Conservation (phyloP, 371 early-diverging fungal genomes). For the Vairimorpha ceranae region DNA sequence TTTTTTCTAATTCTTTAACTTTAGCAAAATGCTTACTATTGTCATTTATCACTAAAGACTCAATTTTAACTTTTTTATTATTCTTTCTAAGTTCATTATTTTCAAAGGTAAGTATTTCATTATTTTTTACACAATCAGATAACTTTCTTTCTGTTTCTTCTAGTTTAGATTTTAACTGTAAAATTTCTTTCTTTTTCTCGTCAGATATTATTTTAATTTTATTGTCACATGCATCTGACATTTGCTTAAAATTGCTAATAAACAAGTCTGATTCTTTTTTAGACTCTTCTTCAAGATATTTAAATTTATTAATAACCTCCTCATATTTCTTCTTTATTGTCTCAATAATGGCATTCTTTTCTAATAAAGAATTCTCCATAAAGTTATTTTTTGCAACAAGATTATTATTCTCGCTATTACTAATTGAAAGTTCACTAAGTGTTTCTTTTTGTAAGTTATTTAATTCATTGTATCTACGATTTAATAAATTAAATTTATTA, state of each 20-base stretch:
- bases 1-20: slow-evolving; percentile 8
- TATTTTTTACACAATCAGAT: neutral
- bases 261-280: neutral
- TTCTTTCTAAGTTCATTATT: neutral
- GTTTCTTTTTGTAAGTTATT: neutral
- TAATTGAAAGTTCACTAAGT: neutral
- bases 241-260: neutral
- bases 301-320: neutral
- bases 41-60: neutral
- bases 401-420: neutral
- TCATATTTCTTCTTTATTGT: neutral
- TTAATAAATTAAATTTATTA: neutral
- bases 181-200: neutral
- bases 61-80: neutral
- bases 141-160: slow-evolving; percentile 10
- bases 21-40: neutral
- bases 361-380: neutral
- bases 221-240: neutral
- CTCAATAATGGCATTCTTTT: neutral
- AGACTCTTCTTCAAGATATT: too few relatives aligned
- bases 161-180: slow-evolving; percentile 4
- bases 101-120: neutral
- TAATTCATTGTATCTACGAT: neutral
- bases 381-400: neutral
- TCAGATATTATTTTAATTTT: neutral